Conservation (phyloP, 1,139 yeast genomes). For the Diutina catenulata region DNA sequence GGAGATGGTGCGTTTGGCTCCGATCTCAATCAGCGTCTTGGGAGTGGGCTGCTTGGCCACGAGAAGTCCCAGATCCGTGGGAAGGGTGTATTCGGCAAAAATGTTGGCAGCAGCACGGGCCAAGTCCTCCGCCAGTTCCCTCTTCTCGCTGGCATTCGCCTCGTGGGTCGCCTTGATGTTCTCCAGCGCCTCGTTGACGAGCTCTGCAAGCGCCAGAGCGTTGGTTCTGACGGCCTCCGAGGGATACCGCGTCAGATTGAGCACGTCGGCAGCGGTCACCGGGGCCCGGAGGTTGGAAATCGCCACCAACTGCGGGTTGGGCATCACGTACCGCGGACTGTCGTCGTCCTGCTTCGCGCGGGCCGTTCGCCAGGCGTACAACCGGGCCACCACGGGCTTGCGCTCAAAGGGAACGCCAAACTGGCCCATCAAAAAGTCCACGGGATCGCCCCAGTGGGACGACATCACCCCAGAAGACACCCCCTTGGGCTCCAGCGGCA, state of each 20-base stretch:
- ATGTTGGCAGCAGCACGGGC: neutral
- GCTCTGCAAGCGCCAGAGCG: constrained; percentile 43
- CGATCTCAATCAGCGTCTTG: too few relatives aligned
- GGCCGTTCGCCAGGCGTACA: constrained; percentile 77
- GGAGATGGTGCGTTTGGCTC: too few relatives aligned
- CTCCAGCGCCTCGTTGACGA: constrained; percentile 13
- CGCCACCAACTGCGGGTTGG: constrained; percentile 64
- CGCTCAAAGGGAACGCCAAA: constrained; percentile 53
- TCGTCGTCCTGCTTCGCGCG: constrained; percentile 74
- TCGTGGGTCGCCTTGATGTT: neutral
- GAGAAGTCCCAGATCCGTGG: neutral
- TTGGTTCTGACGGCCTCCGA: constrained; percentile 47
- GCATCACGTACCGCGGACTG: constrained; percentile 71
- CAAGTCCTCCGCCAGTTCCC: neutral
- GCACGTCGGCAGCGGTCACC: constrained; percentile 42
- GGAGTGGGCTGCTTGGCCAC: neutral
- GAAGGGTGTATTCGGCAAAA: neutral
- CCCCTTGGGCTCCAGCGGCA: constrained; percentile 24
- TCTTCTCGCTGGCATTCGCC: neutral
- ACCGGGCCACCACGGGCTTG: constrained; percentile 42
- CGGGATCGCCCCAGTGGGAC: constrained; percentile 42
- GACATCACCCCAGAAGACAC: neutral
- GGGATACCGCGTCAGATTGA: constrained; percentile 36
- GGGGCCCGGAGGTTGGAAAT: constrained; percentile 47
- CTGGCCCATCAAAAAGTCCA: constrained; percentile 37